These are phyloP conservation scores for Multifurca ochricompacta DNA, from an alignment of 768 basidiomycete species.

Conservation along the genomic window DNA sequence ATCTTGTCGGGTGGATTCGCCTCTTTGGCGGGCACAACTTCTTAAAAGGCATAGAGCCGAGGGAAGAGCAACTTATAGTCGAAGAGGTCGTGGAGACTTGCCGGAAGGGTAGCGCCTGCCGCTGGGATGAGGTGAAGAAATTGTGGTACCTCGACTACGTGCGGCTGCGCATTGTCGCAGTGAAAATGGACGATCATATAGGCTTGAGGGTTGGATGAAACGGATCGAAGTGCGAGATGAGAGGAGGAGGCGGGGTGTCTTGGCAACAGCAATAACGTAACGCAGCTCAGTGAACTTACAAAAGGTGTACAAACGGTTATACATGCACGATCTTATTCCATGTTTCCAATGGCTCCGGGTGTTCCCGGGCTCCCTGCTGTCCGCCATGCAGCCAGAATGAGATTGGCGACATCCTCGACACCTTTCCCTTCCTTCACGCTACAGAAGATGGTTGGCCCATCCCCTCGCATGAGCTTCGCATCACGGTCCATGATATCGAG, in stretches of 20 bases:
- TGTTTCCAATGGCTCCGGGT: conserved; percentile 29
- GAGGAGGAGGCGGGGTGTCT: too few relatives aligned
- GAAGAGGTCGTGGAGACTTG: conserved; percentile 10
- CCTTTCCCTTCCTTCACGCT: conserved; percentile 74
- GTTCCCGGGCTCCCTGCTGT: conserved; percentile 68
- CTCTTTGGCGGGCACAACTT: conserved; percentile 10
- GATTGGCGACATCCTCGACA: conserved; percentile 70
- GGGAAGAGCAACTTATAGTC: conserved; percentile 6
- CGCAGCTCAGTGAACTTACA: neutral
- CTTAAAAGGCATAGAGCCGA: conserved; percentile 4
- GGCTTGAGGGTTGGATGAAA: neutral
- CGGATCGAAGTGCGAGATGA: too few relatives aligned
- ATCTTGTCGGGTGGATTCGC: conserved; percentile 16
- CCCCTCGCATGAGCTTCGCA: conserved; percentile 87
- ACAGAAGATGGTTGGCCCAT: conserved; percentile 88
- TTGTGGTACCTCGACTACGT: conserved; percentile 17
- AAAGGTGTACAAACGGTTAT: neutral
- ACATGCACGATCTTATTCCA: neutral
- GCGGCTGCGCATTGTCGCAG: conserved; percentile 11
- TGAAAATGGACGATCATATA: neutral
- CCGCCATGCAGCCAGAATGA: conserved; percentile 87
- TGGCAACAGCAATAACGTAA: too few relatives aligned
- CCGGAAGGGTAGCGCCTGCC: conserved; percentile 2
- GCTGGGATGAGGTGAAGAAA: conserved; percentile 1
- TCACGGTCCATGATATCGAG: conserved; percentile 93